Conservation (phyloP, 306 rosid species). For the Senna tora region DNA sequence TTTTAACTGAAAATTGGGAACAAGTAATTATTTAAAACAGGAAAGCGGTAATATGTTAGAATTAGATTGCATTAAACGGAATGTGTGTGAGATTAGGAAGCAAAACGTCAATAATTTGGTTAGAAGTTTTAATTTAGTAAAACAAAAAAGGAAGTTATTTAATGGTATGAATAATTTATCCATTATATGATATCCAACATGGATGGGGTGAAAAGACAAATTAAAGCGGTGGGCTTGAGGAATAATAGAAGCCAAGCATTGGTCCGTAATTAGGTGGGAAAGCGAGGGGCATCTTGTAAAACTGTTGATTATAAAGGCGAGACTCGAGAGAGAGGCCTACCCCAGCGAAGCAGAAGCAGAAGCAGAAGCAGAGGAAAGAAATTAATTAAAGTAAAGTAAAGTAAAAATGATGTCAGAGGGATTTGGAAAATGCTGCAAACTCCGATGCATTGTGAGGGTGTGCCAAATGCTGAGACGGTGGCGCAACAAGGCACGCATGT, state of each 20-base stretch:
- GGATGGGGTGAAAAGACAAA: neutral
- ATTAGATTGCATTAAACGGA: no score
- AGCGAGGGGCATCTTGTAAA: conserved; percentile 28
- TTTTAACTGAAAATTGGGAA: no score
- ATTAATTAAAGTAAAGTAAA: no score
- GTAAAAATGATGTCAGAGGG: conserved; percentile 59
- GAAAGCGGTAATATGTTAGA: no score
- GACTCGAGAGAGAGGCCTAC: no score
- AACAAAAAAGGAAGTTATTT: no score
- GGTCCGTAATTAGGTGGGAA: conserved; percentile 51
- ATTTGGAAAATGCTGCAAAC: conserved; percentile 69
- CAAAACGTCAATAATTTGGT: neutral
- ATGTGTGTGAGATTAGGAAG: neutral
- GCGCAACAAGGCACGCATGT: conserved; percentile 83
- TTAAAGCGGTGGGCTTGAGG: conserved; percentile 15
- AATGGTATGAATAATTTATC: neutral
- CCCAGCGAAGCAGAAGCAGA: no score
- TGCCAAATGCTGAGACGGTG: conserved; percentile 87
- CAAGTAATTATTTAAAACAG: no score
- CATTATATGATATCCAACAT: conserved; percentile 13
- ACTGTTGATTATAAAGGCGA: no score
- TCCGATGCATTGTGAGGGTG: conserved; percentile 90
- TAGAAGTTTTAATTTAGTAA: no score
- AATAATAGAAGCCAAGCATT: conserved; percentile 18
- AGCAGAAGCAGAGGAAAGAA: no score